A percentile compares a stretch with the other conserved stretches of the same genome.
Evolutionary conservation across 495 filamentous ascomycete genomes (phyloP).

Genomic region (Penicillium flavigenum): DNA sequence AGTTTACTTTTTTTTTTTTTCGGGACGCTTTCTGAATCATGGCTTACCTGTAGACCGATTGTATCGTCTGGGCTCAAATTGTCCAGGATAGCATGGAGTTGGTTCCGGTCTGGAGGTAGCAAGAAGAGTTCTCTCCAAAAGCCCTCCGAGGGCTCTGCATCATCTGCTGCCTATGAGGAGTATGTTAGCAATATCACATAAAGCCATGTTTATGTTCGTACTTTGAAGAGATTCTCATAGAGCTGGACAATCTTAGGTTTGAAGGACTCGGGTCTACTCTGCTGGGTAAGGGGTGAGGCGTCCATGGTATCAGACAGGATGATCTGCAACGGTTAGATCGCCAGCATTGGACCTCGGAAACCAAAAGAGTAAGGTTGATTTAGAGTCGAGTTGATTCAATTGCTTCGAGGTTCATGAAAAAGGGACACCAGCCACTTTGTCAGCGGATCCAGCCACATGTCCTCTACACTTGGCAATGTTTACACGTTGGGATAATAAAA

Average conservation of each 20-base stretch:
- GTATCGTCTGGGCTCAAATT: conserved; percentile 69
- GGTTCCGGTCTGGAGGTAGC: conserved; percentile 68
- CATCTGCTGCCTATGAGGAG: conserved; percentile 44
- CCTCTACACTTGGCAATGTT: conserved; percentile 17
- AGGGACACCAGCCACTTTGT: conserved; percentile 34
- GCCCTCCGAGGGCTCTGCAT: conserved; percentile 71
- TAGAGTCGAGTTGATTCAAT: conserved; percentile 14
- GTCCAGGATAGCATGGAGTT: conserved; percentile 65
- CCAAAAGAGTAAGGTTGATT: not conserved
- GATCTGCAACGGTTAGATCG: conserved; percentile 19
- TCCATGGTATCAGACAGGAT: conserved; percentile 60
- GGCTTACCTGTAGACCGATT: conserved; percentile 64
- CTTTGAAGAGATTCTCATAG: conserved; percentile 85
- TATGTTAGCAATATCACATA: conserved; percentile 5
- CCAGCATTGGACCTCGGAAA: conserved; percentile 10
- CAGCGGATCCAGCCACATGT: conserved; percentile 39
- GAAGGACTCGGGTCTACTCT: conserved; percentile 85
- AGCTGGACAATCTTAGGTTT: conserved; percentile 90
- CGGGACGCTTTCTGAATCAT: not conserved
- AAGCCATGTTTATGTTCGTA: conserved; percentile 36
- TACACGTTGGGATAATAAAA: not conserved
- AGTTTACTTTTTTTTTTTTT: not conserved
- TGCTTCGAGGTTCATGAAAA: conserved; percentile 14
- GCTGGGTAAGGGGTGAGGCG: conserved; percentile 88
- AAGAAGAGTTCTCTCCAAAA: conserved; percentile 98